Evolutionary conservation across 2,329 filamentous ascomycete species (phyloP), one percentile per base, ranked within the genome.

Genomic region (Cladophialophora bantiana): DNA sequence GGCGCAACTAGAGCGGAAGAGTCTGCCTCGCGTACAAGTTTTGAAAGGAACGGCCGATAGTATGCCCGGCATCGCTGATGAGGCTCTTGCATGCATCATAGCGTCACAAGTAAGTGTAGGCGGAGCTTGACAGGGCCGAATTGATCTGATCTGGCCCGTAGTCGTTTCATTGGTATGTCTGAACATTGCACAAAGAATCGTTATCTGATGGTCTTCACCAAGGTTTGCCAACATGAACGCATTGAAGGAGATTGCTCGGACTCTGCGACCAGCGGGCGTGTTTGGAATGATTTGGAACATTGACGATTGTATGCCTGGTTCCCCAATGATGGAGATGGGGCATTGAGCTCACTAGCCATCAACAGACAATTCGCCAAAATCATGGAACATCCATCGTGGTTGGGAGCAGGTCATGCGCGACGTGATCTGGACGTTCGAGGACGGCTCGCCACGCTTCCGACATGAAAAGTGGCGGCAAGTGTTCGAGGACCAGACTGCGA

Each of bases 271-370:
- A 0, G 84, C 83, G 6, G 85, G 85, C 6, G 81, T 82, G 34
- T 80, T 93, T 34, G 90, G 87, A 13, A 77, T 91, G 75, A 88
- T 93, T 61, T 93, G 90, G 90, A 92, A 92, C 72, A 81, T 89
- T 66, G 89, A 92, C 75, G 88, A 90, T 70, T 91, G 89, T 89
- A 78, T 73, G 83, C 54, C 18, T 40, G 15, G 40, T 42, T n/a
- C n/a, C 59, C 32, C 45, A 5, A 26, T 7, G 15, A 35, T 31
- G n/a, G 34, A 35, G 34, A 15, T 7, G 55, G 32, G 18, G 18
- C 32, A 20, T n/a, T 53, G 15, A 52, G 52, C 20, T 52, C 45
- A 32, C 13, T 6, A 3, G 52, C 52, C 52, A 20, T n/a, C 50
- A 12, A 7, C 15, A 90, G 88, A 91, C 75, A 92, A 92, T 75